A percentile compares a stretch with the other conserved stretches of the same genome.
Evolutionary conservation across 1,284 basidiomycete species (phyloP).

Genomic region (Naganishia albida): DNA sequence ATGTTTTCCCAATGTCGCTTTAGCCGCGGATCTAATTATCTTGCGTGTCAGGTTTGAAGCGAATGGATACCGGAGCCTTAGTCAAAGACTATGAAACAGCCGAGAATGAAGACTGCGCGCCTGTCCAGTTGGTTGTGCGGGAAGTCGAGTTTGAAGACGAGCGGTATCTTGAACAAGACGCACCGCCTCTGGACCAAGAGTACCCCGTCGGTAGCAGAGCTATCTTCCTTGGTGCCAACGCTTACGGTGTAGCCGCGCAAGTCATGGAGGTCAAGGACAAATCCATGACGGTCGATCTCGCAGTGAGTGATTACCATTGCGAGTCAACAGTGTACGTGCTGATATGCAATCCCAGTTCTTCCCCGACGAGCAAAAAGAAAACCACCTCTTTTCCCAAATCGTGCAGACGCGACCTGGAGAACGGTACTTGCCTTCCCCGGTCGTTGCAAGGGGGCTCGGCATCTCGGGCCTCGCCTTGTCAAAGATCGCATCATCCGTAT

Average conservation of each 20-base stretch:
- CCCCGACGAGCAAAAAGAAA: constrained; percentile 75
- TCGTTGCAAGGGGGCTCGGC: constrained; percentile 67
- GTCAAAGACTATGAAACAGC: constrained; percentile 88
- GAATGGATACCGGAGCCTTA: constrained; percentile 82
- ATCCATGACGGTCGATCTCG: constrained; percentile 73
- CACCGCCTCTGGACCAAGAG: constrained; percentile 80
- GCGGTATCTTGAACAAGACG: constrained; percentile 71
- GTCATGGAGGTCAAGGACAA: constrained; percentile 70
- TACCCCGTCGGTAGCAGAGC: constrained; percentile 87
- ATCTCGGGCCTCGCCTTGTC: constrained; percentile 76
- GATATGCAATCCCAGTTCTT: constrained; percentile 66
- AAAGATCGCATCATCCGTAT: constrained; percentile 88
- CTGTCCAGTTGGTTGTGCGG: constrained; percentile 77
- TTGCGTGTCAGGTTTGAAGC: constrained; percentile 68
- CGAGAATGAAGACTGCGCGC: constrained; percentile 80
- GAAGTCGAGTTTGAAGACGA: constrained; percentile 83
- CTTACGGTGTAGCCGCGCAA: constrained; percentile 92
- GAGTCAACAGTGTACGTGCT: constrained; percentile 23
- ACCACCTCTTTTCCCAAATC: constrained; percentile 70
- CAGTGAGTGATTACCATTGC: constrained; percentile 61
- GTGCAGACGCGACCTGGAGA: constrained; percentile 62
- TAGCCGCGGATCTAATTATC: constrained; percentile 17
- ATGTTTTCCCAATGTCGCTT: constrained; percentile 34
- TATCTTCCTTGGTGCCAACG: constrained; percentile 91
- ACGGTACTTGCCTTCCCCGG: constrained; percentile 74